phyloP scores from a whole-genome alignment of 2,329 filamentous ascomycete genomes.

The Colletotrichum sp. region DNA sequence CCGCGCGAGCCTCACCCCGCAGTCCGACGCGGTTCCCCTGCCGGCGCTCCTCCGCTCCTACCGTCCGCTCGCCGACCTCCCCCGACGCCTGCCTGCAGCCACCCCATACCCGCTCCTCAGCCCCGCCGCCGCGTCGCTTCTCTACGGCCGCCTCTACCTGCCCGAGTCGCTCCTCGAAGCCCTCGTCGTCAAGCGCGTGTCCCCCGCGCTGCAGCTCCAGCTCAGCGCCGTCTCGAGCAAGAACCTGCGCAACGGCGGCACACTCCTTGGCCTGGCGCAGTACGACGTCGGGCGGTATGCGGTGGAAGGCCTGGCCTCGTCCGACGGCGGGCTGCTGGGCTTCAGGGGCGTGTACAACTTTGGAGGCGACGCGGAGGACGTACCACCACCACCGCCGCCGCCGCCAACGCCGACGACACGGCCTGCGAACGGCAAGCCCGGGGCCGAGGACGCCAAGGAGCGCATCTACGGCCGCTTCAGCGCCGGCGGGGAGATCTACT shows the following conservation, averaged over 20 bases:
- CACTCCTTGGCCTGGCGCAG: constrained; percentile 74
- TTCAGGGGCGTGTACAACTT: constrained; percentile 94
- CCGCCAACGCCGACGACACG: constrained; percentile 9
- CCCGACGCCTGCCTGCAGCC: constrained; percentile 25
- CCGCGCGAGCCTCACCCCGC: constrained; percentile 64
- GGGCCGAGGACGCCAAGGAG: constrained; percentile 49
- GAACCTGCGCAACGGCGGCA: constrained; percentile 76
- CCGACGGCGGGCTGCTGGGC: constrained; percentile 88
- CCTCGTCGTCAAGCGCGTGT: constrained; percentile 79
- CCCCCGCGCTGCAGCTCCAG: constrained; percentile 78
- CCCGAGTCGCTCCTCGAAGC: constrained; percentile 88
- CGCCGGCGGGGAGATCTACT: constrained; percentile 92
- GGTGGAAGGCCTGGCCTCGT: constrained; percentile 88
- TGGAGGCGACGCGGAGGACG: constrained; percentile 67
- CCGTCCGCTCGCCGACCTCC: constrained; percentile 73
- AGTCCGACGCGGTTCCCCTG: constrained; percentile 78
- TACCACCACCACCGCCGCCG: background rate
- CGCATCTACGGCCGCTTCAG: constrained; percentile 83
- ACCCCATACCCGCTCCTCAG: background rate
- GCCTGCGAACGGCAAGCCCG: constrained; percentile 23
- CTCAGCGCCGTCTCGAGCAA: constrained; percentile 80
- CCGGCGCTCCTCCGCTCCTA: constrained; percentile 83
- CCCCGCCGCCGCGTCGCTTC: constrained; percentile 55
- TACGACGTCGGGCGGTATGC: constrained; percentile 89
- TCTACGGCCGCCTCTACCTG: constrained; percentile 82